Base-by-base conservation (phyloP, 257 asterid genomes). In the Prunella vulgaris region DNA sequence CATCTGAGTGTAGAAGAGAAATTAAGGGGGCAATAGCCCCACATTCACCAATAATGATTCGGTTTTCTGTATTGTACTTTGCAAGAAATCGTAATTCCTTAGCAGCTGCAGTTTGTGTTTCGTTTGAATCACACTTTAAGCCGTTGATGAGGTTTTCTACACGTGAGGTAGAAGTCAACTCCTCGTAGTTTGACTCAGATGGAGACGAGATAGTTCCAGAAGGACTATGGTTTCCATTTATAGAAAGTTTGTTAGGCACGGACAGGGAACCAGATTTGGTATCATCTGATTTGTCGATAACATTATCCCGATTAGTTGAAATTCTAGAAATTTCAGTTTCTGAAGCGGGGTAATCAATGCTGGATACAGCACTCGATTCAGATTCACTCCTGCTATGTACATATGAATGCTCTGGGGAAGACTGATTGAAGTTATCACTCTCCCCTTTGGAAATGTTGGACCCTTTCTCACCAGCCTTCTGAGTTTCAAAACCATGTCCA, bases 371-470 rank as follows among this genome's bases (percentile, higher is more conserved):
- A 68, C 97, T 94, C 21, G 96, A 86, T 61, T 81, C 80, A 3
- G 99, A 94, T 74, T 86, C 98, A 69, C 93, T 91, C 83, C 98
- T 78, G 74, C 99, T 94, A 79, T 94, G 98, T 35, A 80, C 83
- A 75, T 87, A 89, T 0, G 99, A 89, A 78, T 87, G 88, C 76
- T 86, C 96, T 0, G 88, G 80, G 59, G 96, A 83, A 33, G 87
- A 85, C 60, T 78, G 80, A 24, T 83, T 88, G 10, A 80, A 78
- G 49, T 84, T 88, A 69, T 73, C 85, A 21, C 61, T 71, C 75
- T 77, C 81, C 65, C 84, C 88, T 71, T 73, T 68, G 24, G 58
- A 75, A 52, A 64, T 58, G 62, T 62, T 69, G 32, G 71, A 30
- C 37, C 77, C 83, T 71, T 77, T 88, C 64, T 74, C 90, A 37